These are phyloP conservation scores for Metschnikowia baotianmanensis DNA, from an alignment of 805 yeast species.

Conservation along the genomic window DNA sequence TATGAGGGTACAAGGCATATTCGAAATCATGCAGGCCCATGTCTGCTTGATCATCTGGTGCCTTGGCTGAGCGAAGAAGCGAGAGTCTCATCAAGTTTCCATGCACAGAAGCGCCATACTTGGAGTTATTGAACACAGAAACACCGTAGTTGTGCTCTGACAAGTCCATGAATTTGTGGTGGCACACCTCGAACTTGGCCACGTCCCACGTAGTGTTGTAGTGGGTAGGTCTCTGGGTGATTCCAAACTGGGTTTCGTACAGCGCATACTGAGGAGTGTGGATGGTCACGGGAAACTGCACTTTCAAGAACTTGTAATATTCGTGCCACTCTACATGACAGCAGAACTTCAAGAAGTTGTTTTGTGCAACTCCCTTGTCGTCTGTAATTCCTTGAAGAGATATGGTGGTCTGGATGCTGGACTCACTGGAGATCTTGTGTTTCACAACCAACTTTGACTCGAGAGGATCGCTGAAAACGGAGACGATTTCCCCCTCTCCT, in stretches of 20 bases:
- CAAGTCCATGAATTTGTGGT: slow-evolving; percentile 90
- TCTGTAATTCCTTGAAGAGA: slow-evolving; percentile 64
- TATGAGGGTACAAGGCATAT: slow-evolving; percentile 83
- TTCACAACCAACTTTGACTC: slow-evolving; percentile 62
- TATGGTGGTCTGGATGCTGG: slow-evolving; percentile 64
- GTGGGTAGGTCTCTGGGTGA: slow-evolving; percentile 90
- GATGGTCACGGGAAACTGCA: slow-evolving; percentile 89
- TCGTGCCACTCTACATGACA: slow-evolving; percentile 80
- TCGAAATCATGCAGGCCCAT: slow-evolving; percentile 84
- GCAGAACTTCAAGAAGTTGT: slow-evolving; percentile 38
- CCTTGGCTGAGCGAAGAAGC: slow-evolving; percentile 84
- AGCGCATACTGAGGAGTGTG: slow-evolving; percentile 67
- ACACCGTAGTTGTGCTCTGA: slow-evolving; percentile 88
- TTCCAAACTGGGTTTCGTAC: slow-evolving; percentile 93
- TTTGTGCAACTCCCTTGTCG: slow-evolving; percentile 34
- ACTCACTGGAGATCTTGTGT: slow-evolving; percentile 54
- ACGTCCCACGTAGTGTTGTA: slow-evolving; percentile 95
- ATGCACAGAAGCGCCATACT: slow-evolving; percentile 90
- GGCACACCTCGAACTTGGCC: slow-evolving; percentile 94
- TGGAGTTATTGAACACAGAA: slow-evolving; percentile 74
- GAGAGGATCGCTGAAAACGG: slow-evolving; percentile 51
- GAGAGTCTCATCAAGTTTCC: slow-evolving; percentile 91
- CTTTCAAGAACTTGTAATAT: slow-evolving; percentile 82
- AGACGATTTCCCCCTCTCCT: slow-evolving; percentile 36
- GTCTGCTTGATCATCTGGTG: slow-evolving; percentile 93